Conservation (phyloP, 805 yeast species). For the Yarrowia bubula region DNA sequence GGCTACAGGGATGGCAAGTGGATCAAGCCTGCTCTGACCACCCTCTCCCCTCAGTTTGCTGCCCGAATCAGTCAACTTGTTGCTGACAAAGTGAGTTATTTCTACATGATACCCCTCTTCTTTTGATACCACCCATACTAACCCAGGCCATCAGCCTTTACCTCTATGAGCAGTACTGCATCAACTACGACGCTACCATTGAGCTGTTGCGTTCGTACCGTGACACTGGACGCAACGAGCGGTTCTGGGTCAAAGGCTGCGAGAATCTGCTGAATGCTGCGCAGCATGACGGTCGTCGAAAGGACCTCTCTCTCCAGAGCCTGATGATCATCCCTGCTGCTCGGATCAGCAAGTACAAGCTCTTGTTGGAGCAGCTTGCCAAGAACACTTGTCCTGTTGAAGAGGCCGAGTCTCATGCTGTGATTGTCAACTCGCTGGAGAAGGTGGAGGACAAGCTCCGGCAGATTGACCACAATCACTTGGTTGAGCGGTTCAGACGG, state of each 20-base stretch:
- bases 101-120: background rate
- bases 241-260: slow-evolving; percentile 22
- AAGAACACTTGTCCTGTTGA: slow-evolving; percentile 11
- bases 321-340: slow-evolving; percentile 16
- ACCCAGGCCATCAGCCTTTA: slow-evolving; percentile 18
- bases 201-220: slow-evolving; percentile 2
- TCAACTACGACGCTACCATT: slow-evolving; percentile 20
- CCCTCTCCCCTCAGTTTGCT: slow-evolving; percentile 15
- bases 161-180: slow-evolving; percentile 24
- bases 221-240: background rate
- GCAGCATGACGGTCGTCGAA: background rate
- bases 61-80: slow-evolving; percentile 24
- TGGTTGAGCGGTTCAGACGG: slow-evolving; percentile 3
- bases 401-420: background rate
- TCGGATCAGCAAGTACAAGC: slow-evolving; percentile 19
- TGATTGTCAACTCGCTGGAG: background rate
- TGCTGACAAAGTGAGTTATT: slow-evolving; percentile 11
- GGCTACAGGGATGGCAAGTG: slow-evolving; percentile 2
- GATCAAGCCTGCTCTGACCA: slow-evolving; percentile 15
- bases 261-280: slow-evolving; percentile 16
- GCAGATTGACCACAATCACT: slow-evolving; percentile 11
- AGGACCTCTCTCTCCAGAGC: slow-evolving; percentile 7
- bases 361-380: slow-evolving; percentile 18
- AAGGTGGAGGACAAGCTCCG: slow-evolving; percentile 18
- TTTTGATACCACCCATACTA: background rate